These are phyloP conservation scores for Cercospora zeae-maydis DNA, from an alignment of 2,329 filamentous ascomycete genomes.

Conservation along the genomic window DNA sequence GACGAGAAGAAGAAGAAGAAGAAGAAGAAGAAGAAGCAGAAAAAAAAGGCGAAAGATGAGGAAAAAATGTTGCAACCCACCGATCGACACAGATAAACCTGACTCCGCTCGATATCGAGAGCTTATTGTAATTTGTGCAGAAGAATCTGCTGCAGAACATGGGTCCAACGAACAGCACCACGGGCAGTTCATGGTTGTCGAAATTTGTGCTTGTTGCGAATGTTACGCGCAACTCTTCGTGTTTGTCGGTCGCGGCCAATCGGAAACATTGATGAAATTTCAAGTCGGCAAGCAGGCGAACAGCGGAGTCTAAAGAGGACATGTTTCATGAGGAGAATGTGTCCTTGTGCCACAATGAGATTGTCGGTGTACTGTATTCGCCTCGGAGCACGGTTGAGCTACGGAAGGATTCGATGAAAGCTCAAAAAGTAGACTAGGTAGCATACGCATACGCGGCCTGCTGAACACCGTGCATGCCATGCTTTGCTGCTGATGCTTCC, in stretches of 20 bases:
- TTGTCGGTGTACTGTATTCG: background rate
- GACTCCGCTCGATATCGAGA: conserved; percentile 35
- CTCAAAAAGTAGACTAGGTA: background rate
- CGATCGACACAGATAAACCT: conserved; percentile 41
- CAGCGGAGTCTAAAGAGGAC: conserved; percentile 10
- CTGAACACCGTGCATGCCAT: background rate
- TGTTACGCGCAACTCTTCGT: conserved; percentile 29
- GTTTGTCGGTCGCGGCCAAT: conserved; percentile 27
- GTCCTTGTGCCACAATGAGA: background rate
- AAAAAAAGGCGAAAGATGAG: no score
- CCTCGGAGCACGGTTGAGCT: background rate
- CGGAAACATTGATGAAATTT: conserved; percentile 30
- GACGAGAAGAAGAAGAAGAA: background rate
- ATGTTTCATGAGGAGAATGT: background rate
- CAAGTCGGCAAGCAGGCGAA: conserved; percentile 17
- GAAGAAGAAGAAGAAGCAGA: no score
- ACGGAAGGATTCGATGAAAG: background rate
- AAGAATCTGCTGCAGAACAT: conserved; percentile 41
- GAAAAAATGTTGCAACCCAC: conserved; percentile 24
- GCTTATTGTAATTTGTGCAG: conserved; percentile 30
- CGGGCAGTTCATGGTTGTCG: conserved; percentile 23
- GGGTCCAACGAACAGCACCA: conserved; percentile 39
- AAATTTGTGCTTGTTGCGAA: conserved; percentile 36
- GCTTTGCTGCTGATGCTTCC: background rate
- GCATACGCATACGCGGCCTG: background rate